These are phyloP conservation scores for Agrocybe pediades DNA, from an alignment of 768 basidiomycete genomes.

Conservation along the genomic window DNA sequence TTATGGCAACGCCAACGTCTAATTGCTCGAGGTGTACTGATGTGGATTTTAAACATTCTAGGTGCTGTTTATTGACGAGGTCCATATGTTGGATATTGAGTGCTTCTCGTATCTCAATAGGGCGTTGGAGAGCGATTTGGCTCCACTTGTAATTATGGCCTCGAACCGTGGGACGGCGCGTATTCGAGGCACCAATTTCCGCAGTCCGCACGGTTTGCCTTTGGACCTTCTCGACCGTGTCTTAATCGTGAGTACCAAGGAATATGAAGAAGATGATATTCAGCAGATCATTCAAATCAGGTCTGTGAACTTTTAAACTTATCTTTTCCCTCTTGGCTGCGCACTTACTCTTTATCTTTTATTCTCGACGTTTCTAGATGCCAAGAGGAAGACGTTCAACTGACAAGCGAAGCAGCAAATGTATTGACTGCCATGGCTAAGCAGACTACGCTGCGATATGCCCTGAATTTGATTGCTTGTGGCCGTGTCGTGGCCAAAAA, in stretches of 20 bases:
- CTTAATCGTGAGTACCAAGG: conserved; percentile 91
- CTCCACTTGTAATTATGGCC: conserved; percentile 98
- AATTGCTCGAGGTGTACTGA: conserved; percentile 5
- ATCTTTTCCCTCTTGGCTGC: conserved; percentile 7
- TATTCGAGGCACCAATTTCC: conserved; percentile 94
- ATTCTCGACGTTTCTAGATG: conserved; percentile 48
- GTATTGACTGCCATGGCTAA: conserved; percentile 89
- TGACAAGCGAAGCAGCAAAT: conserved; percentile 69
- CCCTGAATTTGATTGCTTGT: conserved; percentile 93
- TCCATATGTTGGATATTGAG: conserved; percentile 99
- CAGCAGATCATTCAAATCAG: conserved; percentile 92
- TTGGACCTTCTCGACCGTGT: conserved; percentile 94
- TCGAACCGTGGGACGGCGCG: conserved; percentile 94
- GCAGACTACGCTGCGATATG: conserved; percentile 91
- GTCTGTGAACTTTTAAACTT: conserved; percentile 34
- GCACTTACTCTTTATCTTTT: conserved; percentile 5
- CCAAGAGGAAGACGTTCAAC: conserved; percentile 92
- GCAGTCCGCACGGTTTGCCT: conserved; percentile 93
- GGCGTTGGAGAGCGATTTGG: conserved; percentile 89
- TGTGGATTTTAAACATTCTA: conserved; percentile 28
- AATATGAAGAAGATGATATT: conserved; percentile 82
- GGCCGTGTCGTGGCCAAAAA: conserved; percentile 84
- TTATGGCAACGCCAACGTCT: conserved; percentile 6
- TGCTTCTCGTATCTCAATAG: conserved; percentile 99
- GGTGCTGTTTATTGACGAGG: conserved; percentile 99